Percentiles rank a stretch among this genome's conserved stretches.
phyloP scores from a whole-genome alignment of 2,329 filamentous ascomycete genomes.

The Fonsecaea multimorphosa region DNA sequence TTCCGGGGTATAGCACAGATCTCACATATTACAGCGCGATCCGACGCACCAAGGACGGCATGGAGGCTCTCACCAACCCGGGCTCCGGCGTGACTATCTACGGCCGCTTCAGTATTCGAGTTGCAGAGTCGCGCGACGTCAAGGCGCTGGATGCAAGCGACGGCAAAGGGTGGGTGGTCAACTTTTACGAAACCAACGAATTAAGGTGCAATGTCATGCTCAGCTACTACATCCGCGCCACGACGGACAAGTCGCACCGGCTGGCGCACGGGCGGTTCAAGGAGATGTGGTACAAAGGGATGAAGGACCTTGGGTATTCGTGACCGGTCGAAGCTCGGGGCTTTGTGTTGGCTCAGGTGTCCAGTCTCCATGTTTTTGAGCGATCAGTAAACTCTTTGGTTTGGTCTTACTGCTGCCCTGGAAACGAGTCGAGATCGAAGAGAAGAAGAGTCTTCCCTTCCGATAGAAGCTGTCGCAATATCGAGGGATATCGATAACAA shows the following conservation, averaged over 20 bases:
- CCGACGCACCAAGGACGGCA: conserved; percentile 27
- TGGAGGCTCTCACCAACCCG: conserved; percentile 37
- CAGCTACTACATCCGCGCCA: conserved; percentile 35
- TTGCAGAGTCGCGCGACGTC: conserved; percentile 12
- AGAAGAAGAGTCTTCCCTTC: background rate
- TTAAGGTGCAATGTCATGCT: conserved; percentile 31
- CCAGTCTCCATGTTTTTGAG: background rate
- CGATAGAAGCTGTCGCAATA: background rate
- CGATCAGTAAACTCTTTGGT: background rate
- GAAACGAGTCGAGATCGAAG: background rate
- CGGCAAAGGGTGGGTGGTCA: conserved; percentile 23
- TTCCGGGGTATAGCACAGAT: conserved; percentile 30
- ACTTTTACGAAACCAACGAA: conserved; percentile 34
- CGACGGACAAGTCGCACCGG: conserved; percentile 32
- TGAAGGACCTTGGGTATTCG: conserved; percentile 28
- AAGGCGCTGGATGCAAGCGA: conserved; percentile 7
- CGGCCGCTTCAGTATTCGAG: conserved; percentile 28
- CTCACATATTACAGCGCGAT: conserved; percentile 33
- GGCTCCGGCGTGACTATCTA: conserved; percentile 36
- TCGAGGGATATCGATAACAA: too few species aligned
- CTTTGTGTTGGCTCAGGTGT: background rate
- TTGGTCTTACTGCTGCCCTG: background rate
- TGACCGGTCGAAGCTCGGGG: background rate
- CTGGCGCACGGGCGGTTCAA: conserved; percentile 32
- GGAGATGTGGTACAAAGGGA: conserved; percentile 30